These are phyloP conservation scores for Neofusicoccum laricinum DNA, from an alignment of 2,329 filamentous ascomycete genomes.

Conservation along the genomic window DNA sequence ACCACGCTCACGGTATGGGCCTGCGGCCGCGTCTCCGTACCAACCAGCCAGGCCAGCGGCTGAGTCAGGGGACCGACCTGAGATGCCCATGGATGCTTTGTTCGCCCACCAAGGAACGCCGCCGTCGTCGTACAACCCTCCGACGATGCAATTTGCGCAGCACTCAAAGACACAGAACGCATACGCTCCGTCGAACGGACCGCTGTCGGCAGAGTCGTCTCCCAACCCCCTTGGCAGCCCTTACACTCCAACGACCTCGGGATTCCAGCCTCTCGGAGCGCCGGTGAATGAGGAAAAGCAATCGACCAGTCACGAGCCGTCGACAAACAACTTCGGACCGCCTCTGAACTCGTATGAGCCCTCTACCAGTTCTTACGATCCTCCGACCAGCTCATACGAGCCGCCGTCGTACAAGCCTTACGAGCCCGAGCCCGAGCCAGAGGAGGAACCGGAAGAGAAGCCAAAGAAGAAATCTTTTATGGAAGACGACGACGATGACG, in stretches of 20 bases:
- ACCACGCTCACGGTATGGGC: slow-evolving; percentile 47
- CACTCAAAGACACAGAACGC: background rate
- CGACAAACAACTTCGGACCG: slow-evolving; percentile 16
- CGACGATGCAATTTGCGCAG: background rate
- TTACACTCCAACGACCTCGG: slow-evolving; percentile 12
- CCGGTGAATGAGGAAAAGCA: slow-evolving; percentile 19
- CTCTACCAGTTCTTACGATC: slow-evolving; percentile 25
- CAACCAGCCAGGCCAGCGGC: slow-evolving; percentile 29
- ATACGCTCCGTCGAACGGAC: slow-evolving; percentile 1
- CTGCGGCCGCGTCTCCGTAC: slow-evolving; percentile 12
- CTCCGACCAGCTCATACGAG: slow-evolving; percentile 49
- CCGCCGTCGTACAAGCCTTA: slow-evolving; percentile 55
- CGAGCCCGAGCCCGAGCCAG: slow-evolving; percentile 49
- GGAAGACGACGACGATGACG: slow-evolving; percentile 75
- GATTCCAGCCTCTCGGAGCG: slow-evolving; percentile 22
- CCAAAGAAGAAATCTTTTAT: slow-evolving; percentile 75
- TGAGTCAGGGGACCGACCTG: slow-evolving; percentile 33
- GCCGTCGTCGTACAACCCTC: slow-evolving; percentile 14
- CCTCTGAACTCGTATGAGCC: slow-evolving; percentile 24
- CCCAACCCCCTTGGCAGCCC: slow-evolving; percentile 16
- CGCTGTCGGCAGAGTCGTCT: background rate
- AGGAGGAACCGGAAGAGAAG: slow-evolving; percentile 50
- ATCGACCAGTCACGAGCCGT: slow-evolving; percentile 27
- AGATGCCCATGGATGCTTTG: slow-evolving; percentile 13
- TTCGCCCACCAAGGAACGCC: slow-evolving; percentile 30